These are phyloP conservation scores for Aethionema arabicum DNA, from an alignment of 345 rosid genomes.

Conservation along the genomic window DNA sequence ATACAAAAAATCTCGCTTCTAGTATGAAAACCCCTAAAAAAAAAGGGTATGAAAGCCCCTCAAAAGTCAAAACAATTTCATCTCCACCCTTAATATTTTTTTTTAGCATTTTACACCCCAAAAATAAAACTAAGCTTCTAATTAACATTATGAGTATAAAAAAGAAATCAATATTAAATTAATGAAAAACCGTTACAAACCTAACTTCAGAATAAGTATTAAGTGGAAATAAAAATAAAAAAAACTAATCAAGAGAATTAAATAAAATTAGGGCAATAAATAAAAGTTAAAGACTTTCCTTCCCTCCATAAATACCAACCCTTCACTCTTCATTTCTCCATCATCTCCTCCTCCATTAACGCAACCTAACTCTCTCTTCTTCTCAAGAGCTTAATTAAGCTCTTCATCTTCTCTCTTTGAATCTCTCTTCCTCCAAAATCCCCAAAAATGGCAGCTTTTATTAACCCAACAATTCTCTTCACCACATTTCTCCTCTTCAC, in stretches of 20 bases:
- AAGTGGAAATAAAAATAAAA: too few species aligned
- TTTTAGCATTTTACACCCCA: not conserved
- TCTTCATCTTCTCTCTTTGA: conserved; percentile 14
- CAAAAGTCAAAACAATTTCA: conserved; percentile 24
- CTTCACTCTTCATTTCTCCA: conserved; percentile 21
- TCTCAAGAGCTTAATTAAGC: conserved; percentile 33
- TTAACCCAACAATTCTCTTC: conserved; percentile 30
- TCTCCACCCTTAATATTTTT: not conserved
- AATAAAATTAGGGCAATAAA: too few species aligned
- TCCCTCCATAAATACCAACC: conserved; percentile 42
- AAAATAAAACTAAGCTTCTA: not conserved
- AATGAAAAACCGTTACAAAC: conserved; percentile 34
- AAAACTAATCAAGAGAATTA: too few species aligned
- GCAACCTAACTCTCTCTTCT: conserved; percentile 30
- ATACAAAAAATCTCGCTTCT: not conserved
- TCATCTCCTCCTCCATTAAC: conserved; percentile 28
- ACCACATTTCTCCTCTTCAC: conserved; percentile 35
- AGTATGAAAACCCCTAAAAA: too few species aligned
- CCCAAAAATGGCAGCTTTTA: conserved; percentile 31
- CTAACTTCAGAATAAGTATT: conserved; percentile 30
- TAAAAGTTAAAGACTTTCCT: conserved; percentile 8
- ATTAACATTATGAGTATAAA: not conserved
- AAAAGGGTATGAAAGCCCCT: too few species aligned
- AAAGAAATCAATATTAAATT: not conserved
- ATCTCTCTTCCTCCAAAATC: conserved; percentile 8